Conservation (phyloP, 176 grass and related monocot species). For the Elaeis guineensis region DNA sequence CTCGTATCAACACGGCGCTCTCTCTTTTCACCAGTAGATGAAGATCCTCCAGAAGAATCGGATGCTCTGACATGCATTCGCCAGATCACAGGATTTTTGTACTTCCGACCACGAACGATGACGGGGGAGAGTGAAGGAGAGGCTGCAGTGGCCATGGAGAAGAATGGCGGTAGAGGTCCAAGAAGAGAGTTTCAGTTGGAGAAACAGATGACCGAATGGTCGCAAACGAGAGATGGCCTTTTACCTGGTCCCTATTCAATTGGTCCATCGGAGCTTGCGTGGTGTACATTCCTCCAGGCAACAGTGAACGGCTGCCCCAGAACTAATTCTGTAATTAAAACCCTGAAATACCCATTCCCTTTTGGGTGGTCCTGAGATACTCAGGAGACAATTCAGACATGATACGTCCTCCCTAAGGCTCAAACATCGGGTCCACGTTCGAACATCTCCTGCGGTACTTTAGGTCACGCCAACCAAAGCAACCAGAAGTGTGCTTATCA, state of each 20-base stretch:
- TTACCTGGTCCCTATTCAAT: background rate
- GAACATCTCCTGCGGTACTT: too few relatives aligned
- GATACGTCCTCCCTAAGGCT: too few relatives aligned
- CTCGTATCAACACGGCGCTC: slow-evolving; percentile 79
- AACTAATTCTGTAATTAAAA: too few relatives aligned
- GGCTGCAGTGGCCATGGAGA: slow-evolving; percentile 32
- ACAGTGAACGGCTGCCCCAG: too few relatives aligned
- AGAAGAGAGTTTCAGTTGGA: background rate
- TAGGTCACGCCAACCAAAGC: too few relatives aligned
- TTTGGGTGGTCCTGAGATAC: too few relatives aligned
- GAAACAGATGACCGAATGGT: background rate
- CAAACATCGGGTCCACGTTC: too few relatives aligned
- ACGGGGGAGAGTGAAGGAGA: slow-evolving; percentile 30
- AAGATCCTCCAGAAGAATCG: slow-evolving; percentile 28
- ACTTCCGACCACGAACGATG: slow-evolving; percentile 6
- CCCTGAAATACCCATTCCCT: too few relatives aligned
- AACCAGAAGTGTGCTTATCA: too few relatives aligned
- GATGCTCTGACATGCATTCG: slow-evolving; percentile 8
- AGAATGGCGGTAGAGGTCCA: background rate
- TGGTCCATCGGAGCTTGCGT: too few relatives aligned
- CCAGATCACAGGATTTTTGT: background rate
- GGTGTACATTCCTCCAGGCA: too few relatives aligned
- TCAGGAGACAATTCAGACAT: too few relatives aligned
- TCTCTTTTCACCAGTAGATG: slow-evolving; percentile 11
- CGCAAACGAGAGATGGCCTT: background rate